Conservation (phyloP, 441 rosid species). For the Mallotus japonicus region DNA sequence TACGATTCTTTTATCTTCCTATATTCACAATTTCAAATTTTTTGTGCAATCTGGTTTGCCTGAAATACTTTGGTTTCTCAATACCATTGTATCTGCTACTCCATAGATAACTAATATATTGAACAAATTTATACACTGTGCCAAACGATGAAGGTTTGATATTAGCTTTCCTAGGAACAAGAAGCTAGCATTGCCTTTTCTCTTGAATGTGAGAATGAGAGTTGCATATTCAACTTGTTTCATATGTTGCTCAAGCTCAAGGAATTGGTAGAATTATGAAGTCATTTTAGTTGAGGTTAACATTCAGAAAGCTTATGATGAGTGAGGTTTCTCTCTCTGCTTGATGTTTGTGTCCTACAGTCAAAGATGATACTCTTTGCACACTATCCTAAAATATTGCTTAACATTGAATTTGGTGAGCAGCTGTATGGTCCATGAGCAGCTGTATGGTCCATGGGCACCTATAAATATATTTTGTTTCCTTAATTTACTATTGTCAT, state of each 20-base stretch:
- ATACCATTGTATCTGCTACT: too few relatives aligned
- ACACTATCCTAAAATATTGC: neutral
- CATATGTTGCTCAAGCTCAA: neutral
- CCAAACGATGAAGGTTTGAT: neutral
- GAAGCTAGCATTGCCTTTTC: too few relatives aligned
- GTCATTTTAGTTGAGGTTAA: neutral
- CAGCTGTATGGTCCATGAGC: neutral
- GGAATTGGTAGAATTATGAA: neutral
- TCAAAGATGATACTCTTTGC: neutral
- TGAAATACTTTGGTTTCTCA: too few relatives aligned
- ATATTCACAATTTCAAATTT: neutral
- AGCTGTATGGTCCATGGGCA: neutral
- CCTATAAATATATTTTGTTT: conserved; percentile 1
- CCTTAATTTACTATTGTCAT: conserved; percentile 9
- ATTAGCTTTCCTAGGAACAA: neutral
- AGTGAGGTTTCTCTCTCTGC: neutral
- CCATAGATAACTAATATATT: neutral
- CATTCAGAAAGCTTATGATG: neutral
- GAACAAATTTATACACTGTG: neutral
- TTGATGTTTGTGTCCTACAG: neutral
- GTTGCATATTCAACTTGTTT: too few relatives aligned
- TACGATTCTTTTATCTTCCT: neutral
- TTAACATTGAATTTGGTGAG: neutral
- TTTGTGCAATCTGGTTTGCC: neutral
- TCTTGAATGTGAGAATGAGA: too few relatives aligned